A percentile compares a stretch with the other conserved stretches of the same genome.
These are phyloP conservation scores for Backusella tuberculispora DNA, from an alignment of 192 early-diverging fungal genomes.

Conservation along the genomic window DNA sequence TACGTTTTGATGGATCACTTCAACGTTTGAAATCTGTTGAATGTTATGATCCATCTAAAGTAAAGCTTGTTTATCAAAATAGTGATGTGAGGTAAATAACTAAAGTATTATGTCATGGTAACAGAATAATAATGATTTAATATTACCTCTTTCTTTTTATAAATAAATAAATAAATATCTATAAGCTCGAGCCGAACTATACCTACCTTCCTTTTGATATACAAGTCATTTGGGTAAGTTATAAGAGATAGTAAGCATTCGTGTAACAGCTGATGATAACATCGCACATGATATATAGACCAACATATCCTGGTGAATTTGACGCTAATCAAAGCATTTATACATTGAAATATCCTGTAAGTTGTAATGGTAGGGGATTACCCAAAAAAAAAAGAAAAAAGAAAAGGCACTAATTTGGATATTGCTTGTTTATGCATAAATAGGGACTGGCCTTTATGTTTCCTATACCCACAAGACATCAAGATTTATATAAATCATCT, in stretches of 20 bases:
- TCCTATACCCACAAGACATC: constrained; percentile 64
- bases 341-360: constrained; percentile 71
- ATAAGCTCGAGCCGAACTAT: constrained; percentile 61
- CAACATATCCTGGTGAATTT: constrained; percentile 67
- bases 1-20: constrained; percentile 26
- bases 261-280: constrained; percentile 29
- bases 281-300: constrained; percentile 34
- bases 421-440: background rate
- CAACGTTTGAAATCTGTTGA: constrained; percentile 56
- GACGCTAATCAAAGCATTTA: constrained; percentile 54
- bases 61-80: constrained; percentile 27
- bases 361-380: constrained; percentile 14
- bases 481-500: constrained; percentile 51
- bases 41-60: constrained; percentile 58
- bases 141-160: background rate
- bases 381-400: background rate
- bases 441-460: constrained; percentile 76
- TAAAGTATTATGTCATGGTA: constrained; percentile 45
- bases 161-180: background rate
- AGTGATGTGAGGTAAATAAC: constrained; percentile 32
- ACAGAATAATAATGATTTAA: background rate
- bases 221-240: constrained; percentile 71
- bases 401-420: background rate
- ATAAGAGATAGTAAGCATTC: background rate
- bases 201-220: constrained; percentile 69